Base-by-base conservation (phyloP, 73 alveolate species). In the Breviolum minutum region DNA sequence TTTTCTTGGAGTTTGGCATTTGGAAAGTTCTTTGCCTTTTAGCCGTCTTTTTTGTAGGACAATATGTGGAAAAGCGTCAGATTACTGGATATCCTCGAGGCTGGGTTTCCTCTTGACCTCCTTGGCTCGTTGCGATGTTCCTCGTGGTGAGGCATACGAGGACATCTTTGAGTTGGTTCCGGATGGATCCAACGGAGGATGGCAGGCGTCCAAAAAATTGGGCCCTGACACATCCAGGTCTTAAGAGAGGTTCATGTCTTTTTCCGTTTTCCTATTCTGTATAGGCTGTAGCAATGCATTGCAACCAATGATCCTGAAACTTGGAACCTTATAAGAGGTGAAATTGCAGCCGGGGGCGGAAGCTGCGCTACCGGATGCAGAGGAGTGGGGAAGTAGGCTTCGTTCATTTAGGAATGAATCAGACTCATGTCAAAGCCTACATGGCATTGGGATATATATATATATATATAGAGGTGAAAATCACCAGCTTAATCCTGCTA, bases 31-130 rank as follows among this genome's bases (percentile, higher is more conserved):
- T 66, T 66, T 66, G 74, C 74, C 74, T 66, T 66, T 66, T 11
- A 66, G 24, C 17, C 63, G 19, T 79, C n/a, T 7, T 71, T 71
- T 27, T 48, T 16, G 81, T 68, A 89, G 96, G 96, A 89, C 96
- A 89, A 89, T 86, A 89, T 89, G 96, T 89, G 96, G 89, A 91
- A 91, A 88, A 91, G 97, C 88, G 97, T 91, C 66, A 77, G 97
- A 62, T 66, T 91, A 63, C 97, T 91, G 30, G 97, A 91, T 27
- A 91, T 91, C 97, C 97, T 91, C 66, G 97, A 73, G 96, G 96
- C 87, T n/a, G 86, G 86, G 1, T 0, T 5, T 29, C 0, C 63
- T 12, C 30, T 77, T 8, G 86, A 9, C 30, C 86, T 9, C 19
- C 12, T 26, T 71, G 19, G 48, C 81, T 71, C 13, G 11, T 17